A percentile compares a stretch with the other conserved stretches of the same genome.
These are phyloP conservation scores for Skeletonema costatum DNA, from an alignment of 108 stramenopile species.

Conservation along the genomic window DNA sequence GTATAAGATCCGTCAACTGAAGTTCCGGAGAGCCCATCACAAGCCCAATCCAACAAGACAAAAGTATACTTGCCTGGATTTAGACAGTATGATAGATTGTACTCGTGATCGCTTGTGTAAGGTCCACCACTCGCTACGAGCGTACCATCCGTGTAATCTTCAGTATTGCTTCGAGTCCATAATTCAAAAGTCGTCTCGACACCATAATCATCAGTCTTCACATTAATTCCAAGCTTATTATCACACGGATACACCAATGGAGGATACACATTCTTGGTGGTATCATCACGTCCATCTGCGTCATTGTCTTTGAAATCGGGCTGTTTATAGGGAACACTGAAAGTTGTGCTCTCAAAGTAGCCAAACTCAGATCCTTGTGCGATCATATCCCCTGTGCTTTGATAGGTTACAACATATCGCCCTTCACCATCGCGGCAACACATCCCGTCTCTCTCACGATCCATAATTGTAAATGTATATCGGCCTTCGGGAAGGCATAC, in stretches of 20 bases:
- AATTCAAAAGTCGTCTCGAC: constrained; percentile 47
- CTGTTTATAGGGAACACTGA: constrained; percentile 26
- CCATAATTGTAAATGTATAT: constrained; percentile 45
- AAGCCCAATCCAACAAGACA: constrained; percentile 46
- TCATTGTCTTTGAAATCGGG: constrained; percentile 16
- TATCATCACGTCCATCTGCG: constrained; percentile 38
- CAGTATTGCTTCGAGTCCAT: background rate
- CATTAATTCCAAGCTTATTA: constrained; percentile 38
- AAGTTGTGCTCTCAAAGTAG: constrained; percentile 31
- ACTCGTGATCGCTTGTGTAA: constrained; percentile 23
- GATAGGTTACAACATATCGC: constrained; percentile 26
- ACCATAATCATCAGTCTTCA: constrained; percentile 51
- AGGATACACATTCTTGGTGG: constrained; percentile 43
- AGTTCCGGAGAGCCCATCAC: constrained; percentile 33
- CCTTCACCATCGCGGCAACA: constrained; percentile 33
- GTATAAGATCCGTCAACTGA: constrained; percentile 32
- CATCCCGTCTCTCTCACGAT: constrained; percentile 27
- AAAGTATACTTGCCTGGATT: constrained; percentile 43
- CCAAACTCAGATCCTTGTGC: constrained; percentile 22
- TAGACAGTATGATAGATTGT: constrained; percentile 39
- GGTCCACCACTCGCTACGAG: constrained; percentile 39
- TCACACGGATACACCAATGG: constrained; percentile 11
- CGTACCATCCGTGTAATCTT: constrained; percentile 25
- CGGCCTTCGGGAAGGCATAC: constrained; percentile 31
- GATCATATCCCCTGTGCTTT: constrained; percentile 36